These are phyloP conservation scores for Paramecium bursaria DNA, from an alignment of 73 alveolate genomes.

Conservation along the genomic window DNA sequence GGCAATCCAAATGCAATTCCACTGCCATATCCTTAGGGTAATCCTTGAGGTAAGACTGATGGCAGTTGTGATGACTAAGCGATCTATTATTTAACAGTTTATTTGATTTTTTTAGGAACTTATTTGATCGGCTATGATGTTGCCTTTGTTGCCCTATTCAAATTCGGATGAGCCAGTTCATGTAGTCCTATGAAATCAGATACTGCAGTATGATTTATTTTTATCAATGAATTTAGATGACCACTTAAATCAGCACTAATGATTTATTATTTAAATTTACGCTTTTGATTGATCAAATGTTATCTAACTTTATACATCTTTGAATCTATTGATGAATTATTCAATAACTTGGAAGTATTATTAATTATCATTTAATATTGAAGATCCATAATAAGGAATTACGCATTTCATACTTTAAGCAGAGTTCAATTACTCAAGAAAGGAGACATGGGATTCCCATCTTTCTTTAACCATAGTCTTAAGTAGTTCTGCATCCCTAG, in stretches of 20 bases:
- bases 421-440: slow-evolving; percentile 1
- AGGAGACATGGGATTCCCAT: not conserved
- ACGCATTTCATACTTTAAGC: slow-evolving; percentile 38
- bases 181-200: slow-evolving; percentile 26
- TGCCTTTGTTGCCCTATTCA: too few relatives aligned
- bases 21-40: too few relatives aligned
- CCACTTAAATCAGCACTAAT: slow-evolving; percentile 6
- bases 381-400: slow-evolving; percentile 23
- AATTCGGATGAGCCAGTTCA: slow-evolving; percentile 38
- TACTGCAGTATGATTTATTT: not conserved
- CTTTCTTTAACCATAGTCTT: not conserved
- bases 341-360: not conserved
- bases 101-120: too few relatives aligned
- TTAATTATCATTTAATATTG: slow-evolving; percentile 19
- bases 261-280: not conserved
- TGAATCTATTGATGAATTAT: not conserved
- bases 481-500: slow-evolving; percentile 26
- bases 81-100: too few relatives aligned
- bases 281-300: not conserved
- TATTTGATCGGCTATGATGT: too few relatives aligned
- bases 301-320: slow-evolving; percentile 25
- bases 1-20: too few relatives aligned
- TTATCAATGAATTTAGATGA: not conserved
- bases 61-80: too few relatives aligned
- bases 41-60: too few relatives aligned